phyloP scores from a whole-genome alignment of 352 stramenopile species.

The Globisporangium uncinulatum region DNA sequence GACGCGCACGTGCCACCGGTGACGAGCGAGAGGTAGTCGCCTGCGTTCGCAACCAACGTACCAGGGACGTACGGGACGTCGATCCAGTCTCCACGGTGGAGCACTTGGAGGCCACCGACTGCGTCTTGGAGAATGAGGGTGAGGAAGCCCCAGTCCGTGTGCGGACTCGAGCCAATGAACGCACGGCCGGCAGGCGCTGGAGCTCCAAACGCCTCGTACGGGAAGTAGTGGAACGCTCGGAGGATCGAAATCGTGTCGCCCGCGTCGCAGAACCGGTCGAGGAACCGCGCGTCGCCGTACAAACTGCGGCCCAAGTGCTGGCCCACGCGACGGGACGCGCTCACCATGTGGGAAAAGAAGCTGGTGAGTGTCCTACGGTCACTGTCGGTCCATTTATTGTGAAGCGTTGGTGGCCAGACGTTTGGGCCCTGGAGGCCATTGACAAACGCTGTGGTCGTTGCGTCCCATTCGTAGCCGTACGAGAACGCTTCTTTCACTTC shows the following conservation, averaged over 20 bases:
- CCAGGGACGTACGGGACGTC: constrained; percentile 68
- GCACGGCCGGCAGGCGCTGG: constrained; percentile 42
- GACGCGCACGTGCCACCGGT: constrained; percentile 59
- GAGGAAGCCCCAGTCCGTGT: constrained; percentile 83
- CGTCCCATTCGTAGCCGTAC: constrained; percentile 72
- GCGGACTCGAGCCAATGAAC: constrained; percentile 77
- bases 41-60: constrained; percentile 70
- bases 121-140: constrained; percentile 80
- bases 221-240: constrained; percentile 83
- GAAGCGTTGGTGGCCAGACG: constrained; percentile 42
- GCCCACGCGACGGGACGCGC: constrained; percentile 44
- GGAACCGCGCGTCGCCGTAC: constrained; percentile 40
- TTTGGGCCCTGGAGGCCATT: constrained; percentile 71
- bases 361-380: constrained; percentile 42
- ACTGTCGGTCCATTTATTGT: constrained; percentile 17
- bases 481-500: constrained; percentile 84
- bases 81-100: constrained; percentile 63
- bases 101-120: constrained; percentile 65
- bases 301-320: constrained; percentile 42
- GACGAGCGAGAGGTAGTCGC: constrained; percentile 79
- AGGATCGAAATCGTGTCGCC: constrained; percentile 83
- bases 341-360: constrained; percentile 55
- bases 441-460: constrained; percentile 17
- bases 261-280: constrained; percentile 52
- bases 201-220: constrained; percentile 49